Evolutionary conservation across 306 rosid genomes (phyloP).

Genomic region (Herpetospermum pedunculosum): DNA sequence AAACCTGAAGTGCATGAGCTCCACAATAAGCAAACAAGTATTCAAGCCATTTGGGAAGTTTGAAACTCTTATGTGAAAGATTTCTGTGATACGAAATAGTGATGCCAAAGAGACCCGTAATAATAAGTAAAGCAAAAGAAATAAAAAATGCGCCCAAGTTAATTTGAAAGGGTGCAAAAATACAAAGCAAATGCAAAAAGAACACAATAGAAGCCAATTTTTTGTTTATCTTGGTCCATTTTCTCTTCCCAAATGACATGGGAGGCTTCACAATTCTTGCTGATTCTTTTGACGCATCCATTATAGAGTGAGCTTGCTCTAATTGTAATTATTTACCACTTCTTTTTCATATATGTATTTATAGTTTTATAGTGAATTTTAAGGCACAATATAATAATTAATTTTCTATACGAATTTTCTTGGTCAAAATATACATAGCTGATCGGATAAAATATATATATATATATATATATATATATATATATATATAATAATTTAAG

Average conservation of each 20-base stretch:
- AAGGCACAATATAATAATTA: too few relatives aligned
- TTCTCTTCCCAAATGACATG: neutral
- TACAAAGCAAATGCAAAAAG: conserved; percentile 42
- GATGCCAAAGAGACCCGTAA: conserved; percentile 65
- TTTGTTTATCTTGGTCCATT: conserved; percentile 19
- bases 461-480: too few relatives aligned
- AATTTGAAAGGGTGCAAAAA: conserved; percentile 62
- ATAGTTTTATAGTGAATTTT: too few relatives aligned
- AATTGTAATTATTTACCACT: neutral
- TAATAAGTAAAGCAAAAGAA: conserved; percentile 39
- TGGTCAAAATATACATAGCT: too few relatives aligned
- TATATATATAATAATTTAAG: too few relatives aligned
- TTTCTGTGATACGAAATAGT: conserved; percentile 69
- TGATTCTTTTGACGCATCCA: neutral
- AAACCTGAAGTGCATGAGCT: conserved; percentile 36
- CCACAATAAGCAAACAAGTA: conserved; percentile 74
- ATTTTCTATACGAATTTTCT: too few relatives aligned
- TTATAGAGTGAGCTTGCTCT: neutral
- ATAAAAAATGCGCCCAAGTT: conserved; percentile 44
- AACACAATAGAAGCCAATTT: conserved; percentile 39
- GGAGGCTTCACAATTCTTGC: neutral
- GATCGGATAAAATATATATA: too few relatives aligned
- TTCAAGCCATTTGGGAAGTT: conserved; percentile 77
- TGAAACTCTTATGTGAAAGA: conserved; percentile 74
- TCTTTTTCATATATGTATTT: neutral